Conservation (phyloP, 139 green algal species). For the Picocystis salinarum region DNA sequence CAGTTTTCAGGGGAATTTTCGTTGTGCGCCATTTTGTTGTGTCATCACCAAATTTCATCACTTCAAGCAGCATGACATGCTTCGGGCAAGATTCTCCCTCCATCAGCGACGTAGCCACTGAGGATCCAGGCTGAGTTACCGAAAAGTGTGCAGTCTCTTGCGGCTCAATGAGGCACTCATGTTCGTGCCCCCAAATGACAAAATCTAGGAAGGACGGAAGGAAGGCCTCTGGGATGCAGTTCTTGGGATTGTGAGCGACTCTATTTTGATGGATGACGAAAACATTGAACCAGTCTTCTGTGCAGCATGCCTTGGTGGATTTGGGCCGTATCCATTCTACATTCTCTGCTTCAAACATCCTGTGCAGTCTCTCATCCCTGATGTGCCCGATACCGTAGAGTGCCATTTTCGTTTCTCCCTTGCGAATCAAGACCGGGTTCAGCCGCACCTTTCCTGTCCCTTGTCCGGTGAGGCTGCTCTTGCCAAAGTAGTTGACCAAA, state of each 20-base stretch:
- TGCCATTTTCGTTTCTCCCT: constrained; percentile 71
- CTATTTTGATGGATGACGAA: constrained; percentile 94
- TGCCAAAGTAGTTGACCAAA: constrained; percentile 98
- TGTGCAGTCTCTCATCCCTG: constrained; percentile 73
- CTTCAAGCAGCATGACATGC: constrained; percentile 73
- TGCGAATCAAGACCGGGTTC: constrained; percentile 10
- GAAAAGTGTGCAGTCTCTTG: constrained; percentile 13
- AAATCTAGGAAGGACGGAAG: constrained; percentile 81
- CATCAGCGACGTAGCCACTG: constrained; percentile 57
- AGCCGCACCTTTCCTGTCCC: background rate
- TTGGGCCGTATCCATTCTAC: constrained; percentile 22
- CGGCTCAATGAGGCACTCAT: constrained; percentile 70
- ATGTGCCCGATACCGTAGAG: constrained; percentile 92
- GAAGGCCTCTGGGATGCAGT: constrained; percentile 52
- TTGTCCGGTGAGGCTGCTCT: constrained; percentile 26
- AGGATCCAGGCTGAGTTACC: constrained; percentile 64
- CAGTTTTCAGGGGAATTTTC: constrained; percentile 48
- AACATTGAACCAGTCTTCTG: constrained; percentile 73
- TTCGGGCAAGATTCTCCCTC: constrained; percentile 76
- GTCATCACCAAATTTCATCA: constrained; percentile 15
- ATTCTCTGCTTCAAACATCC: constrained; percentile 15
- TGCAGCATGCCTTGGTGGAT: constrained; percentile 8
- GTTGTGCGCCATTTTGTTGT: constrained; percentile 19
- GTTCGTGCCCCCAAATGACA: constrained; percentile 94
- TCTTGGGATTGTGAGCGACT: constrained; percentile 46